Evolutionary conservation across 164 flowering plant genomes (phyloP).

Genomic region (Magnolia sinica): DNA sequence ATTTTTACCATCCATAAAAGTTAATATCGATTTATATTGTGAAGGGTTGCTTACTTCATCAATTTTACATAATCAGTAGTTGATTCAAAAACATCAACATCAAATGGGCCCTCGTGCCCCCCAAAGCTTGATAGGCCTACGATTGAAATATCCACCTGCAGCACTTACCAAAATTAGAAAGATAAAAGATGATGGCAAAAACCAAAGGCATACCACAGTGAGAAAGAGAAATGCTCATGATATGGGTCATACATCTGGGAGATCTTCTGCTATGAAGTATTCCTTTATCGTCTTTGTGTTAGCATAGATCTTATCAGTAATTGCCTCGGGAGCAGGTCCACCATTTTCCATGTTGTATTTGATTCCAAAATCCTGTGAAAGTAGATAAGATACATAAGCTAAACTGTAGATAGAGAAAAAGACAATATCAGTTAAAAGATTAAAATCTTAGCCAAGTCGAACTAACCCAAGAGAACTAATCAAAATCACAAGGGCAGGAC

Average conservation of each 20-base stretch:
- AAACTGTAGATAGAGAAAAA: not conserved
- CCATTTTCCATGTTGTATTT: constrained; percentile 99
- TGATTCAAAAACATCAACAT: constrained; percentile 93
- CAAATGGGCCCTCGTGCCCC: constrained; percentile 92
- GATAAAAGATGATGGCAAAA: not conserved
- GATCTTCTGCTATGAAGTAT: constrained; percentile 73
- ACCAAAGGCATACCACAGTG: not conserved
- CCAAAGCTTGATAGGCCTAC: constrained; percentile 61
- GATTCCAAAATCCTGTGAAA: constrained; percentile 87
- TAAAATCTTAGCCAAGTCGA: not conserved
- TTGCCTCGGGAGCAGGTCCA: constrained; percentile 95
- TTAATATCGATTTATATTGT: not conserved
- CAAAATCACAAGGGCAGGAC: too few relatives aligned
- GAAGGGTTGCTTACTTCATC: constrained; percentile 70
- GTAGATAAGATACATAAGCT: not conserved
- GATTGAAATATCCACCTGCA: constrained; percentile 75
- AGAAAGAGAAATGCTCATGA: not conserved
- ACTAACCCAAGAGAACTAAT: not conserved
- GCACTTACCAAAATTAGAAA: constrained; percentile 7
- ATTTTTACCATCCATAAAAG: not conserved
- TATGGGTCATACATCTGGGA: constrained; percentile 66
- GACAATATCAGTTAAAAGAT: not conserved
- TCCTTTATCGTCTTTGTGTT: constrained; percentile 87
- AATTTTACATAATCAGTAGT: constrained; percentile 84
- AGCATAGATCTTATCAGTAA: constrained; percentile 85